Evolutionary conservation across 257 asterid species (phyloP).

Genomic region (Phtheirospermum japonicum): DNA sequence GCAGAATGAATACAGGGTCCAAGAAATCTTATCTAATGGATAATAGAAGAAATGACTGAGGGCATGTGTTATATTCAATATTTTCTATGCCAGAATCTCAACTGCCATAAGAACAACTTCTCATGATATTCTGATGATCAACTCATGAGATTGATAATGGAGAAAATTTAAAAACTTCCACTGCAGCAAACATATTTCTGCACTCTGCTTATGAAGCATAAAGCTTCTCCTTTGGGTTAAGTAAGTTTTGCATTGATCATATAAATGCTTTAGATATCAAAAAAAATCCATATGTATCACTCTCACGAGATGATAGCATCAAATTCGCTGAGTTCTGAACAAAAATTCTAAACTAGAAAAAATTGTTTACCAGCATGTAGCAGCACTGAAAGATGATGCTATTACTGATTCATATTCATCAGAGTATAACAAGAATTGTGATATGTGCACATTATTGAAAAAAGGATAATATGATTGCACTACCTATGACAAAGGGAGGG

Average conservation of each 20-base stretch:
- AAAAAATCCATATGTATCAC: no score
- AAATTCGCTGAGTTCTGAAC: conserved; percentile 10
- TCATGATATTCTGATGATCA: neutral
- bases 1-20: neutral
- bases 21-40: conserved; percentile 1
- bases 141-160: conserved; percentile 8
- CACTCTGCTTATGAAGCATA: neutral
- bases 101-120: neutral
- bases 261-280: no score
- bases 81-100: conserved; percentile 10
- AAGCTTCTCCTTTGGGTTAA: neutral
- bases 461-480: conserved; percentile 23
- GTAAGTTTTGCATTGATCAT: no score
- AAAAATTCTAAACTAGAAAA: neutral
- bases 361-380: neutral
- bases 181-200: conserved; percentile 12
- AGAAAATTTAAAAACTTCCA: neutral
- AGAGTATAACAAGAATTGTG: conserved; percentile 13
- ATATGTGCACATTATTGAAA: conserved; percentile 10
- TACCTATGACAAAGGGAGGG: conserved; percentile 95
- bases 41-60: conserved; percentile 11
- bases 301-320: no score
- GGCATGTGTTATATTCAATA: conserved; percentile 4
- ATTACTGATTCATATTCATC: conserved; percentile 10
- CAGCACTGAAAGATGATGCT: conserved; percentile 19